phyloP scores from a whole-genome alignment of 2,329 filamentous ascomycete species.

The Colletotrichum godetiae region DNA sequence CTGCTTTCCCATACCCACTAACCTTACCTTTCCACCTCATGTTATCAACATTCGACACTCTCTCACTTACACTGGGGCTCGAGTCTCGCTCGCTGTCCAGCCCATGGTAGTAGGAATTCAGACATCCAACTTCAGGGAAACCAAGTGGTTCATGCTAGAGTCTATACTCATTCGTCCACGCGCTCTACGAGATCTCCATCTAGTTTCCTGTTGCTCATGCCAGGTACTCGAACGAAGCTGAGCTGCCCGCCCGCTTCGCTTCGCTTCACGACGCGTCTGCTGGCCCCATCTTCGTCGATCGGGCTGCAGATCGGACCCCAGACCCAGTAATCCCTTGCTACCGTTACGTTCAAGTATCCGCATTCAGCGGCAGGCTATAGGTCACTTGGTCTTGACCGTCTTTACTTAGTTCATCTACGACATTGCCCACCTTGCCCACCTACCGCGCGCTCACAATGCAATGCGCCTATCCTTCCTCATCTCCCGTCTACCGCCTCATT shows the following conservation, averaged over 20 bases:
- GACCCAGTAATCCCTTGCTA: constrained; percentile 2
- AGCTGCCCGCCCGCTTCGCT: neutral
- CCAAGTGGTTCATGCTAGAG: neutral
- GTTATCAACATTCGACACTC: neutral
- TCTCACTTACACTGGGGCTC: neutral
- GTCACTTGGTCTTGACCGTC: neutral
- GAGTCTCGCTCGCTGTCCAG: neutral
- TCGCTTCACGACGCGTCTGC: neutral
- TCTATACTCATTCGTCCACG: no score
- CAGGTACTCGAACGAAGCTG: neutral
- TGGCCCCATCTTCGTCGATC: neutral
- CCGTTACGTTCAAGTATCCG: neutral
- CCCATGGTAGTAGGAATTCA: neutral
- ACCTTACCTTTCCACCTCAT: neutral
- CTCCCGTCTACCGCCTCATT: constrained; percentile 19
- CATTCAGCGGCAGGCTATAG: neutral
- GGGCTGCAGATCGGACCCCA: neutral
- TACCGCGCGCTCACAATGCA: constrained; percentile 28
- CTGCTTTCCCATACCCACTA: neutral
- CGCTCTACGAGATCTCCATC: neutral
- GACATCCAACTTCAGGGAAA: no score
- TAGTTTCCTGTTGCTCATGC: neutral
- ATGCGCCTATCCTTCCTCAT: constrained; percentile 31
- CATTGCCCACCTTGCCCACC: neutral
- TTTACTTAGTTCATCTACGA: neutral